Base-by-base conservation (phyloP, 164 flowering plant species). In the Magnolia sinica region DNA sequence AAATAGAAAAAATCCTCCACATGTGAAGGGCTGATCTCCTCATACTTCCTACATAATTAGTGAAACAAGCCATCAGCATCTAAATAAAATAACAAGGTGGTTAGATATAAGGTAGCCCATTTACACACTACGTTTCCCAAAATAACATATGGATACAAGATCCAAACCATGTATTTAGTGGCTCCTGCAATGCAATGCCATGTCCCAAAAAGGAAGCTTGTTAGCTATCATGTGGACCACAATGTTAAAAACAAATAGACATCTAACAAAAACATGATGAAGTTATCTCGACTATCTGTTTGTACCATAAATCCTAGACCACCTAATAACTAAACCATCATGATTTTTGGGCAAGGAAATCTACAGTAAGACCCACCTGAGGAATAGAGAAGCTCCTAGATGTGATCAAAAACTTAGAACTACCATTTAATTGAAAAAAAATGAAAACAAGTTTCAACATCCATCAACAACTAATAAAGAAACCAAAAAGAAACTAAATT, bases 21-120 rank as follows among this genome's bases (percentile, higher is more conserved):
- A 75, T 88, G 85, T 37, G 97, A 97, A 72, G 98, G 95, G 64
- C 78, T 89, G 74, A 91, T 94, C 80, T 96, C 99, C 79, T 96
- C 99, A 75, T 92, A 92, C 77, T 96, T 96, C 50, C 99, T 96
- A 78, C 49, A 79, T 27, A 52, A 72, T 20, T 50, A 70, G 52
- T 31, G 22, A 45, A 9, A 23, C 65, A 29, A 18, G 31, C 74
- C 51, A 58, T 68, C 59, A 20, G 3, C 16, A 55, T 14, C 59
- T 9, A 55, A 37, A 37, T 37, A 37, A 37, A 37, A 37, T 37
- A 37, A 37, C 45, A 37, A 55, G 59, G 8, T 8, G 1, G 8
- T 14, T 37, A 6, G 45, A 37, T 37, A 37, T 55, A 55, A 10
- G 59, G 59, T 55, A 14, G 18, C 16, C 59, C 11, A 55, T 55